Evolutionary conservation across 1,284 basidiomycete genomes (phyloP), one percentile per base, ranked within the genome.

Genomic region (Volvariella surrecta): DNA sequence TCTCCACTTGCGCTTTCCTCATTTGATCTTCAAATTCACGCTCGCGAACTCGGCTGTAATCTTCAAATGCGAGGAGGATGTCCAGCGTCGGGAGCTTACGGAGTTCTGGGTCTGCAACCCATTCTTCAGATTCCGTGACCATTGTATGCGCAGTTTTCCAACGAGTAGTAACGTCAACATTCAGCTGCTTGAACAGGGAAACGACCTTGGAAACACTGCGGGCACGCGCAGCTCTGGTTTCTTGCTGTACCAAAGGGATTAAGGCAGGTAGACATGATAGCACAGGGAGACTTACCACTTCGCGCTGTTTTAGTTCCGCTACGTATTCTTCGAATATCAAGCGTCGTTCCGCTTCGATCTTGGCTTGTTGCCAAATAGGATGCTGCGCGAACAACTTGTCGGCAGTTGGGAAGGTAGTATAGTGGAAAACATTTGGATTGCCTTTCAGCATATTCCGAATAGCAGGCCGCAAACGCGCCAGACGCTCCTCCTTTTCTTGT

Each of bases 291-390:
- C 80, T 52, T 53, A 89, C 87, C 68, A 89, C 79, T 70, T 96
- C 90, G 45, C 83, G 80, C 45, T 84, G 76, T 59, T 86, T 87
- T 45, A 96, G 70, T 53, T 92, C 89, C 2, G 73, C 52, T 7
- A 93, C 78, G 57, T 93, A 92, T 60, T 96, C 93, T 45, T 94
- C 89, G 49, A 95, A 92, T 45, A 97, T 79, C 42, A 85, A 70
- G 53, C 68, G 81, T 43, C 91, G 72, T 64, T 97, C 93, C 3
- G 84, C 74, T 58, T 90, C 86, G 39, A 91, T 70, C 53, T 80
- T 82, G 16, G 81, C 81, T 54, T 89, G 82, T 53, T 86, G 82
- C 91, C 91, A 95, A 51, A 89, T 85, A 21, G 86, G 83, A 57
- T 93, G 87, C 58, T 83, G 77, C 1, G 78, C 71, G 57, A 93